Conservation (phyloP, 2,329 filamentous ascomycete genomes). For the Fusarium succisae region DNA sequence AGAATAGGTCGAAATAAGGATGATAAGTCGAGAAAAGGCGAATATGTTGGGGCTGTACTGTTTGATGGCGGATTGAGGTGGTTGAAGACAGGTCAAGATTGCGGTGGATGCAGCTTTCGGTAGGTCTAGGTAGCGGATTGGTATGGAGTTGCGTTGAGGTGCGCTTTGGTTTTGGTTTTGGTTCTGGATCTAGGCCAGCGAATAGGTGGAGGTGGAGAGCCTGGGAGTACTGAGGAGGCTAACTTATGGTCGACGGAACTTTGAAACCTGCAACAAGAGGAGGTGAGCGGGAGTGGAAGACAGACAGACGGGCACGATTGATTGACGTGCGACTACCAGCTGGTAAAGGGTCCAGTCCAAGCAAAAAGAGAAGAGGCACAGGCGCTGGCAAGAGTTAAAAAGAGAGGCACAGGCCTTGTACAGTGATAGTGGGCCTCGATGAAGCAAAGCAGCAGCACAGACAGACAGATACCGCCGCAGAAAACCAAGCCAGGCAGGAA, state of each 20-base stretch:
- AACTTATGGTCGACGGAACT: conserved; percentile 6
- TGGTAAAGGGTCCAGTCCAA: neutral
- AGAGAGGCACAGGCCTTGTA: conserved; percentile 10
- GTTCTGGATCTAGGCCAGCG: conserved; percentile 24
- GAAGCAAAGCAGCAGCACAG: conserved; percentile 7
- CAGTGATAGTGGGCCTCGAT: conserved; percentile 22
- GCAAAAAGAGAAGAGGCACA: neutral
- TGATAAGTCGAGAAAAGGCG: neutral
- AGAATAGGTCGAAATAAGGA: neutral
- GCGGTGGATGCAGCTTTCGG: conserved; percentile 32
- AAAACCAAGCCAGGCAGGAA: conserved; percentile 32
- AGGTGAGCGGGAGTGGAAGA: conserved; percentile 2
- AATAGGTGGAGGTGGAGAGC: conserved; percentile 31
- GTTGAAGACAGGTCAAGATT: conserved; percentile 31
- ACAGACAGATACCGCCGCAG: neutral
- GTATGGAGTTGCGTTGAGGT: conserved; percentile 31
- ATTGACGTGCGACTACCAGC: conserved; percentile 16
- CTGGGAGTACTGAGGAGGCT: conserved; percentile 18
- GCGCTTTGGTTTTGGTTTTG: conserved; percentile 17
- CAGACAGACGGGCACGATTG: conserved; percentile 8
- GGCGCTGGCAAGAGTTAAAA: neutral
- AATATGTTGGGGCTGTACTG: conserved; percentile 8
- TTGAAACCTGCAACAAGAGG: conserved; percentile 18
- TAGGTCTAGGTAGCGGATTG: conserved; percentile 31
- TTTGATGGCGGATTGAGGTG: conserved; percentile 25